Conservation (phyloP, 768 basidiomycete genomes). For the Paxillus ammoniavirescens region DNA sequence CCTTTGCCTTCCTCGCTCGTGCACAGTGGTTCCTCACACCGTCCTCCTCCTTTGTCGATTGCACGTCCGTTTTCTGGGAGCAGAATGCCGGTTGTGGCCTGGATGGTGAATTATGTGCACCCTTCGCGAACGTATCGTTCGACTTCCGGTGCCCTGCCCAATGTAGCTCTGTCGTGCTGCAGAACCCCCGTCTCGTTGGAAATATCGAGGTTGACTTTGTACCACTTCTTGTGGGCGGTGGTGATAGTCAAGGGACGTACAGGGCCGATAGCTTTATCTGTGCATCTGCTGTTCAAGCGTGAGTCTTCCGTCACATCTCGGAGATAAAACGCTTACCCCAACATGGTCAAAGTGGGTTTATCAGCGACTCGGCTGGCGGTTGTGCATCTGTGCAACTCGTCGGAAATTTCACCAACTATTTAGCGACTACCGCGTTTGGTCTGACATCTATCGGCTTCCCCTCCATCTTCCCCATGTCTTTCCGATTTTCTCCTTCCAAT, state of each 20-base stretch:
- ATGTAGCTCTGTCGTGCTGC: conserved; percentile 59
- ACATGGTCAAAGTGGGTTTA: conserved; percentile 50
- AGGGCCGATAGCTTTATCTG: conserved; percentile 86
- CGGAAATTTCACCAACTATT: conserved; percentile 72
- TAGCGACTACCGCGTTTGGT: conserved; percentile 57
- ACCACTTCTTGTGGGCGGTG: conserved; percentile 84
- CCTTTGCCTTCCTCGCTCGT: conserved; percentile 68
- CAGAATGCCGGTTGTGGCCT: conserved; percentile 72
- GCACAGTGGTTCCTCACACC: conserved; percentile 73
- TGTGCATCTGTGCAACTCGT: conserved; percentile 67
- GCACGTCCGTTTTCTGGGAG: conserved; percentile 71
- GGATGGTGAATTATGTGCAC: conserved; percentile 61
- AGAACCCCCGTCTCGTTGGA: conserved; percentile 76
- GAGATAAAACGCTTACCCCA: conserved; percentile 7
- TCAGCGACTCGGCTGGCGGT: conserved; percentile 67
- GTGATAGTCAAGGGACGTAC: conserved; percentile 68
- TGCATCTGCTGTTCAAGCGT: conserved; percentile 81
- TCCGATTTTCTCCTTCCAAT: conserved; percentile 48
- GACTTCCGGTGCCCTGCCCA: conserved; percentile 83
- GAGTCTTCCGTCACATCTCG: conserved; percentile 28
- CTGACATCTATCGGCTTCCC: conserved; percentile 74
- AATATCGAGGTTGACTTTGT: conserved; percentile 59
- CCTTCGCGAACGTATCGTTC: conserved; percentile 59
- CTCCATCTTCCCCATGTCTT: conserved; percentile 71
- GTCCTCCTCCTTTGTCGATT: conserved; percentile 58